phyloP scores from a whole-genome alignment of 2,329 filamentous ascomycete species.

The Aulographum hederae region DNA sequence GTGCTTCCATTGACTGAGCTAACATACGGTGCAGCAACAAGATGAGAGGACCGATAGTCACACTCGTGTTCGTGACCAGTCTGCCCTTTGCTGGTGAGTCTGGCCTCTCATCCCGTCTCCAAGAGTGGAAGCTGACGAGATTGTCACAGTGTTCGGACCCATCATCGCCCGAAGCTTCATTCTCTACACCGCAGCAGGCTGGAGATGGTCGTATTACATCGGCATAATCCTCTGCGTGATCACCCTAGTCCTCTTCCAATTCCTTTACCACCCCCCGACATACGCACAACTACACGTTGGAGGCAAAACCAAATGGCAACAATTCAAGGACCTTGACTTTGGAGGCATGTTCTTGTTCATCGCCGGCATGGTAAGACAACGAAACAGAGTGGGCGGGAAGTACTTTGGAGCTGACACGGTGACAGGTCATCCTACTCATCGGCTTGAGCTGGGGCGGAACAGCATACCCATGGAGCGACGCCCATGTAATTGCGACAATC shows the following conservation, averaged over 20 bases:
- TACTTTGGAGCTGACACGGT: no score
- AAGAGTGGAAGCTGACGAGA: slow-evolving; percentile 8
- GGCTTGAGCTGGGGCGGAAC: slow-evolving; percentile 27
- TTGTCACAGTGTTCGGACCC: slow-evolving; percentile 23
- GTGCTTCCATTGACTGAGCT: no score
- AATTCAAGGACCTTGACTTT: slow-evolving; percentile 28
- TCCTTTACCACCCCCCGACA: slow-evolving; percentile 28
- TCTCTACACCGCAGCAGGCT: slow-evolving; percentile 21
- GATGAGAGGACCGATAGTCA: slow-evolving; percentile 13
- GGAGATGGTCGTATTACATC: slow-evolving; percentile 33
- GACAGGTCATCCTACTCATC: slow-evolving; percentile 28
- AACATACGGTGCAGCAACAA: no score
- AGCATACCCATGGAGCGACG: slow-evolving; percentile 3
- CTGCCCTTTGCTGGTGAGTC: slow-evolving; percentile 10
- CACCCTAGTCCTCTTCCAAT: slow-evolving; percentile 20
- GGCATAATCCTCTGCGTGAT: slow-evolving; percentile 26
- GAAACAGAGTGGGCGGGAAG: no score
- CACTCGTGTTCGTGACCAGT: slow-evolving; percentile 10
- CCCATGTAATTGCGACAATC: slow-evolving; percentile 4
- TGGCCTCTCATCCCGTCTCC: slow-evolving; percentile 8
- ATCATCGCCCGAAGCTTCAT: slow-evolving; percentile 28
- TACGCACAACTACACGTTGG: slow-evolving; percentile 23
- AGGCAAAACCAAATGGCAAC: slow-evolving; percentile 17
- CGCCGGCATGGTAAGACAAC: slow-evolving; percentile 23
- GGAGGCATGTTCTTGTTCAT: slow-evolving; percentile 28